Conservation (phyloP, 176 grass and related monocot genomes). For the bread wheat (Triticum aestivum) region IWGSC_CS_RefSeq_v2.1 NC_057800.1:533021205-533021704, state of each 20-base stretch:
- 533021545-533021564: conserved; percentile 82
- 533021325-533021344: conserved; percentile 86
- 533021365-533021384: conserved; percentile 38
- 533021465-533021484: conserved; percentile 78
- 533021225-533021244: conserved; percentile 62
- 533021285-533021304: conserved; percentile 92
- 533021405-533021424: conserved; percentile 7
- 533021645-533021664: not conserved
- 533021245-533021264: conserved; percentile 99
- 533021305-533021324: conserved; percentile 98
- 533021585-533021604: not conserved
- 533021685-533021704: not conserved
- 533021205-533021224: conserved; percentile 13
- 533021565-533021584: conserved; percentile 74
- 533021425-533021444: conserved; percentile 21
- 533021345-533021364: conserved; percentile 92
- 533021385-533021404: conserved; percentile 18
- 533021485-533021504: conserved; percentile 90
- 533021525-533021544: conserved; percentile 98
- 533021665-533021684: not conserved
- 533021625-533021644: conserved; percentile 3
- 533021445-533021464: conserved; percentile 16
- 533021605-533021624: conserved; percentile 11
- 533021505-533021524: conserved; percentile 99
- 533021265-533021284: conserved; percentile 70